These are phyloP conservation scores for Coemansia asiatica DNA, from an alignment of 192 early-diverging fungal species.

Conservation along the genomic window DNA sequence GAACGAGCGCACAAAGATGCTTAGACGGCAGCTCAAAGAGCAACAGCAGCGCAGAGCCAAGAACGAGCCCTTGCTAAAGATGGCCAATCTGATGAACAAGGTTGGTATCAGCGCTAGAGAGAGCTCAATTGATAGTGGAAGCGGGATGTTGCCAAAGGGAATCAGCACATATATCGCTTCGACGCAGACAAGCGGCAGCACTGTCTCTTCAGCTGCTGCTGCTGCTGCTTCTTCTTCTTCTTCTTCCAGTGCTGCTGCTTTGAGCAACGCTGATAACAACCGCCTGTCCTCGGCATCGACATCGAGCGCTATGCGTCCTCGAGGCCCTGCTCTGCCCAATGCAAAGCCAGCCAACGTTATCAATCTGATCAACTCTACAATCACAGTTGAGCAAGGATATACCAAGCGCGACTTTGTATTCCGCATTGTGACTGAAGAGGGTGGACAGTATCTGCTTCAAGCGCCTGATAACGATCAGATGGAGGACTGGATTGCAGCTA, in stretches of 20 bases:
- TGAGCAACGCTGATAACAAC: constrained; percentile 15
- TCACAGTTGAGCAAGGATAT: constrained; percentile 63
- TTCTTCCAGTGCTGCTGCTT: neutral
- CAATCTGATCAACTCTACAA: constrained; percentile 76
- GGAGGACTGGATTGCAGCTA: constrained; percentile 69
- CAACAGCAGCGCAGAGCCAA: constrained; percentile 57
- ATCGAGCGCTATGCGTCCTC: constrained; percentile 37
- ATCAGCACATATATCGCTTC: neutral
- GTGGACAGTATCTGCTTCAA: constrained; percentile 74
- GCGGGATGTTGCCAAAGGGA: neutral
- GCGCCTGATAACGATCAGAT: constrained; percentile 66
- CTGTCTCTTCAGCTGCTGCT: neutral
- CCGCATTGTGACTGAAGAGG: constrained; percentile 77
- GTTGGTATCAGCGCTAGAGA: constrained; percentile 39
- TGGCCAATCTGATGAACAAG: constrained; percentile 57
- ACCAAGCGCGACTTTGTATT: constrained; percentile 74
- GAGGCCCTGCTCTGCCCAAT: constrained; percentile 49
- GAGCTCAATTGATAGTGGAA: constrained; percentile 31
- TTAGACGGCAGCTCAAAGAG: constrained; percentile 59
- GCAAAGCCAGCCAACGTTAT: constrained; percentile 69
- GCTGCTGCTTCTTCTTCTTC: neutral
- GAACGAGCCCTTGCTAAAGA: constrained; percentile 57
- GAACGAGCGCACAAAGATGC: constrained; percentile 55
- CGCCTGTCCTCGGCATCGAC: constrained; percentile 28
- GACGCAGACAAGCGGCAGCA: neutral